Conservation (phyloP, 2,329 filamentous ascomycete genomes). For the Pseudohalonectria lignicola region DNA sequence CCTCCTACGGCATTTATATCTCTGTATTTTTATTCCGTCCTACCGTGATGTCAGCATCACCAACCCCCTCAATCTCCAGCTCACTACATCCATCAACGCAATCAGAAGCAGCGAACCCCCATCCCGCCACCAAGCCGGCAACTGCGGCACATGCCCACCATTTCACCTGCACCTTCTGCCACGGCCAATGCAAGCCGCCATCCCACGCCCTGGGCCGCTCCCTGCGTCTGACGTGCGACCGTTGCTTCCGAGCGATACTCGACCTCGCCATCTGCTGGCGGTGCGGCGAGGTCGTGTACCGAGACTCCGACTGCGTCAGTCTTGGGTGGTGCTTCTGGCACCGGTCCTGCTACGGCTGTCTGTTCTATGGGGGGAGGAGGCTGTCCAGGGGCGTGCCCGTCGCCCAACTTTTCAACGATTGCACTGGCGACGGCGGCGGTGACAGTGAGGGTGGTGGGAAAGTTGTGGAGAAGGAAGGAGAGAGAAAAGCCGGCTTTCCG, state of each 20-base stretch:
- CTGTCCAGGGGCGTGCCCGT: constrained; percentile 23
- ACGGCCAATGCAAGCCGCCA: constrained; percentile 7
- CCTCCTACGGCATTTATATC: too few relatives aligned
- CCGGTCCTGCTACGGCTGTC: constrained; percentile 41
- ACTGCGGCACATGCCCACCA: too few relatives aligned
- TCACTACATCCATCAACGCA: too few relatives aligned
- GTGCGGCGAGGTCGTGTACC: constrained; percentile 42
- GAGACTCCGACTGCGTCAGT: constrained; percentile 43
- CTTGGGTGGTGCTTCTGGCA: constrained; percentile 54
- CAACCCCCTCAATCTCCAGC: too few relatives aligned
- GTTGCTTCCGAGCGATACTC: constrained; percentile 35
- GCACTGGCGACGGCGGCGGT: constrained; percentile 1
- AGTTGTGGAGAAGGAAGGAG: background rate
- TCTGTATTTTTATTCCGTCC: too few relatives aligned
- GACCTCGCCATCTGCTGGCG: constrained; percentile 47
- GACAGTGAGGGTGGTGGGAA: constrained; percentile 3
- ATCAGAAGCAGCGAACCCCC: too few relatives aligned
- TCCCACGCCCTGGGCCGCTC: constrained; percentile 30
- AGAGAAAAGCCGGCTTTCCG: background rate
- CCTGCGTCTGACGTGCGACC: constrained; percentile 34
- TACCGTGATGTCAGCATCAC: too few relatives aligned
- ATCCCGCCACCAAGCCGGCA: too few relatives aligned
- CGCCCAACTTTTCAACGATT: constrained; percentile 19
- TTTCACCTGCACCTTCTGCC: constrained; percentile 49
- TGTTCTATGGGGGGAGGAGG: constrained; percentile 34